Conservation (phyloP, 2,329 filamentous ascomycete species). For the Venturia pyrina region DNA sequence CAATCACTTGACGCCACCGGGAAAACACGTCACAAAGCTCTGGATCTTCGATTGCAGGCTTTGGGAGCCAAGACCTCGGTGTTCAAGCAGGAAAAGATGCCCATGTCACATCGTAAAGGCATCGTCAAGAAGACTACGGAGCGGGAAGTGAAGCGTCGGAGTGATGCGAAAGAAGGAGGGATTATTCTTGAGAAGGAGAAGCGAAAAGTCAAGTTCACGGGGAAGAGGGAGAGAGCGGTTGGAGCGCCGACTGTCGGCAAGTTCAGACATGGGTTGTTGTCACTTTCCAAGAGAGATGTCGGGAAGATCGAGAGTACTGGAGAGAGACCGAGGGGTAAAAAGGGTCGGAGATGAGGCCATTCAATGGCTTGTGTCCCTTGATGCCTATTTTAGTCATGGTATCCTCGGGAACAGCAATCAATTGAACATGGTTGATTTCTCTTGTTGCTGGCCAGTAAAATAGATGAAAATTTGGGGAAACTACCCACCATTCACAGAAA, state of each 20-base stretch:
- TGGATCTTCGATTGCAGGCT: conserved; percentile 72
- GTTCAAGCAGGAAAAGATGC: conserved; percentile 76
- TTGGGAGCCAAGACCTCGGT: conserved; percentile 69
- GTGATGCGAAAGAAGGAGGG: conserved; percentile 80
- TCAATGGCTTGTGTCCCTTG: neutral
- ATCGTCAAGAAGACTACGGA: conserved; percentile 57
- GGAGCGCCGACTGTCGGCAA: conserved; percentile 71
- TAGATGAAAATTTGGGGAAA: neutral
- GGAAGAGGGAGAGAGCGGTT: conserved; percentile 48
- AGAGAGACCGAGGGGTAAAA: neutral
- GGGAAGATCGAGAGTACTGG: conserved; percentile 50
- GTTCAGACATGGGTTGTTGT: conserved; percentile 70
- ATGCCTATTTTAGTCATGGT: neutral
- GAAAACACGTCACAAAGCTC: conserved; percentile 67
- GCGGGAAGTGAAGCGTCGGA: conserved; percentile 61
- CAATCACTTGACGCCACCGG: conserved; percentile 43
- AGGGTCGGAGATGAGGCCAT: neutral
- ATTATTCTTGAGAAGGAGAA: conserved; percentile 65
- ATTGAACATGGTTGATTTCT: neutral
- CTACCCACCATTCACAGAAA: neutral
- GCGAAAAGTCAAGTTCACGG: conserved; percentile 31
- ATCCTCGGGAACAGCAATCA: neutral
- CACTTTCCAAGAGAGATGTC: conserved; percentile 68
- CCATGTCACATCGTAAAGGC: conserved; percentile 76
- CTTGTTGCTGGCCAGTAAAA: neutral